Evolutionary conservation across 192 early-diverging fungal species (phyloP).

Genomic region (Funneliformis geosporum): DNA sequence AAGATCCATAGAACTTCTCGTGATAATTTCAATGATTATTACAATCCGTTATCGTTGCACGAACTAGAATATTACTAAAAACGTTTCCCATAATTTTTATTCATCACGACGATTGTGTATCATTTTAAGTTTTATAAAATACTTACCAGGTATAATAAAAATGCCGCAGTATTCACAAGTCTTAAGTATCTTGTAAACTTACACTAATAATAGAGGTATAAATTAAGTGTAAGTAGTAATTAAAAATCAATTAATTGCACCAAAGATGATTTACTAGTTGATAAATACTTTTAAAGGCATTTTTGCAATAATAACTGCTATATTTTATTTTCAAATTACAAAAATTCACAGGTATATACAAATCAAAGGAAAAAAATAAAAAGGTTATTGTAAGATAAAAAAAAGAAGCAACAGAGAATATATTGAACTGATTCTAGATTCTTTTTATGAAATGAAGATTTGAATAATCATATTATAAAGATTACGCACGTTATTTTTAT

Average conservation of each 20-base stretch:
- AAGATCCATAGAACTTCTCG: not conserved
- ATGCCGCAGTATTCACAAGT: not conserved
- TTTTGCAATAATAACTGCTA: not conserved
- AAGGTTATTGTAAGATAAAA: constrained; percentile 33
- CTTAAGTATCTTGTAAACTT: not conserved
- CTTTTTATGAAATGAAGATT: constrained; percentile 12
- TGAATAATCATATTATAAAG: constrained; percentile 7
- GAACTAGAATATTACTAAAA: not conserved
- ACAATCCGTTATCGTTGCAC: not conserved
- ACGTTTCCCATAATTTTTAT: not conserved
- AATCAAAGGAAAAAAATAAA: constrained; percentile 29
- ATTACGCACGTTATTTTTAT: constrained; percentile 11
- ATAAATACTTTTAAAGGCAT: not conserved
- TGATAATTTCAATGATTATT: not conserved
- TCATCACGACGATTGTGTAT: not conserved
- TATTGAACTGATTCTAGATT: not conserved
- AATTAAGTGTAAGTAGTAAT: not conserved
- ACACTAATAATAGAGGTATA: not conserved
- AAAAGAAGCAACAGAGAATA: constrained; percentile 29
- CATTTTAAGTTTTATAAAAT: not conserved
- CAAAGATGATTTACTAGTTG: not conserved
- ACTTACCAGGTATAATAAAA: not conserved
- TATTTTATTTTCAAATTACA: not conserved
- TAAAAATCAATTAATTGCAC: not conserved
- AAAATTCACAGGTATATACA: constrained; percentile 13